These are phyloP conservation scores for Cladosporium austrohemisphaericum DNA, from an alignment of 2,329 filamentous ascomycete genomes.

Conservation along the genomic window DNA sequence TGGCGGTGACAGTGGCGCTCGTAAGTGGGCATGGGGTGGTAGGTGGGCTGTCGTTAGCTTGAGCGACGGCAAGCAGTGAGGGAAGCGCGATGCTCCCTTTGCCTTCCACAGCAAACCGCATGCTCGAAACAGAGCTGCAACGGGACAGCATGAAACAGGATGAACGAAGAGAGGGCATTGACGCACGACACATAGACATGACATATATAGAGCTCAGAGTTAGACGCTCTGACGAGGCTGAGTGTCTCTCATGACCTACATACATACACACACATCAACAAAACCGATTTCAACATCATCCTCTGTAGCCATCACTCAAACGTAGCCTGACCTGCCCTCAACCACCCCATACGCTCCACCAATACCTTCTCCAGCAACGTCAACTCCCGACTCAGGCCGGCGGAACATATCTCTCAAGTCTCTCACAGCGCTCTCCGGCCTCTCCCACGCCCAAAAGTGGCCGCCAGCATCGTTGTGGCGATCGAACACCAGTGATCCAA, in stretches of 20 bases:
- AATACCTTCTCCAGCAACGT: conserved; percentile 3
- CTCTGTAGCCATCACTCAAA: background rate
- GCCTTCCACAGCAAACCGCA: too few relatives aligned
- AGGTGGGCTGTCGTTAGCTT: conserved; percentile 96
- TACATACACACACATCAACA: background rate
- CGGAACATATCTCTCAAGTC: conserved; percentile 15
- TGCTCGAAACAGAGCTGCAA: too few relatives aligned
- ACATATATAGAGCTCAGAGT: background rate
- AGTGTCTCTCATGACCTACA: too few relatives aligned
- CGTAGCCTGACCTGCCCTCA: conserved; percentile 3
- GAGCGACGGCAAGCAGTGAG: conserved; percentile 61
- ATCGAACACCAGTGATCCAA: conserved; percentile 10
- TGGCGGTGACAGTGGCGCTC: conserved; percentile 63
- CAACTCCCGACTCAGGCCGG: background rate
- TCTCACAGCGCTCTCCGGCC: conserved; percentile 5
- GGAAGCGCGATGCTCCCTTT: too few relatives aligned
- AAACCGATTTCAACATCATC: background rate
- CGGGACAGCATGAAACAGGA: too few relatives aligned
- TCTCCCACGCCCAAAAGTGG: conserved; percentile 12
- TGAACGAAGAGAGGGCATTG: too few relatives aligned
- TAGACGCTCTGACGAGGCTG: too few relatives aligned
- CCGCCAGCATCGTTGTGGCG: conserved; percentile 8
- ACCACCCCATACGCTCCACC: conserved; percentile 11
- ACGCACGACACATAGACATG: too few relatives aligned
- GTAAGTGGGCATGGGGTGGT: conserved; percentile 92